These are phyloP conservation scores for Theobroma grandiflorum DNA, from an alignment of 441 rosid species.

Conservation along the genomic window DNA sequence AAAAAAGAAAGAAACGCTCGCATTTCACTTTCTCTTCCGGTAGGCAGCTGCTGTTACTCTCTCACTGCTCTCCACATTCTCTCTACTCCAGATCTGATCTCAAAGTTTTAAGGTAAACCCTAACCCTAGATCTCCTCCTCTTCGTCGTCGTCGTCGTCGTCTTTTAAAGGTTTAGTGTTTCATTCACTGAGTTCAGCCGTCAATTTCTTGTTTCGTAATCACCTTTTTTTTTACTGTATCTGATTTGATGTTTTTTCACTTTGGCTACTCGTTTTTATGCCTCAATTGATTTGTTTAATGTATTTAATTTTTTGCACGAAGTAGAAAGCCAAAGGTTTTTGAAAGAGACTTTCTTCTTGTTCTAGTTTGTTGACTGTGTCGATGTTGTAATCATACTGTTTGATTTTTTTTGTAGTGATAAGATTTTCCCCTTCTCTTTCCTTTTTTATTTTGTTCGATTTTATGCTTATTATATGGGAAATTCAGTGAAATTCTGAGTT, in stretches of 20 bases:
- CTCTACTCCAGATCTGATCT: slow-evolving; percentile 17
- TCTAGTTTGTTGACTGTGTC: slow-evolving; percentile 2
- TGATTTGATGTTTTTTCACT: slow-evolving; percentile 13
- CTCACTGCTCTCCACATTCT: neutral
- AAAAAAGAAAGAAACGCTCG: neutral
- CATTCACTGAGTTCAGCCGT: neutral
- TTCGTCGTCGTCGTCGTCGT: neutral
- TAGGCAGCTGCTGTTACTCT: slow-evolving; percentile 13
- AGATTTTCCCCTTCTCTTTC: neutral
- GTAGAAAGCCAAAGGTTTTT: neutral
- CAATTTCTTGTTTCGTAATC: neutral
- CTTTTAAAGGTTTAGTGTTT: slow-evolving; percentile 3
- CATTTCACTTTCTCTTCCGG: slow-evolving; percentile 11
- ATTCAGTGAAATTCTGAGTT: neutral
- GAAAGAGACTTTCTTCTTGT: neutral
- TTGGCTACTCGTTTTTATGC: neutral
- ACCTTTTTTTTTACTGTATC: neutral
- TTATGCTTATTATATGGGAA: neutral
- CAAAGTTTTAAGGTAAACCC: slow-evolving; percentile 15
- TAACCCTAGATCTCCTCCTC: neutral
- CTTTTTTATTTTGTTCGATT: neutral
- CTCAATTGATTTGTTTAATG: neutral
- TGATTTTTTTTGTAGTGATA: neutral
- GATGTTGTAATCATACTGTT: slow-evolving; percentile 8
- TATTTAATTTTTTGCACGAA: neutral